Percentiles rank a stretch among this genome's conserved stretches.
Evolutionary conservation across 257 asterid species (phyloP).

Genomic region (Plectranthus barbatus): DNA sequence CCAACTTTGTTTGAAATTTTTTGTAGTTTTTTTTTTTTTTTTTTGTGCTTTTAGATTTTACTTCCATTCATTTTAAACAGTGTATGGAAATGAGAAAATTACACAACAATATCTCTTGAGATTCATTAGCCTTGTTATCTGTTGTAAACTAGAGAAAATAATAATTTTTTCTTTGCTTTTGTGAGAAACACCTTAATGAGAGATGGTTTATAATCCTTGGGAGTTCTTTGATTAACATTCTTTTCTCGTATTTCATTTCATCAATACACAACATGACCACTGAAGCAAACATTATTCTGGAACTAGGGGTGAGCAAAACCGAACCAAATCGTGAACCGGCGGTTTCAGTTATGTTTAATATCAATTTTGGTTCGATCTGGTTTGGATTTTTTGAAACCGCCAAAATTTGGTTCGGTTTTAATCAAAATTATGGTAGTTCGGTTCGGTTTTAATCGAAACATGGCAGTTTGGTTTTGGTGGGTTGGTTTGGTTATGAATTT

Average conservation of each 20-base stretch:
- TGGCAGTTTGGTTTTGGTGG: too few species aligned
- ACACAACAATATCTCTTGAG: constrained; percentile 1
- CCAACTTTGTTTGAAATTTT: constrained; percentile 22
- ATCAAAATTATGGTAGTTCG: too few species aligned
- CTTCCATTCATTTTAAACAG: background rate
- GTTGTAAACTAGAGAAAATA: constrained; percentile 20
- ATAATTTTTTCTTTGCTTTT: background rate
- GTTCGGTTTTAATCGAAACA: too few species aligned
- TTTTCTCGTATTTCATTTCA: background rate
- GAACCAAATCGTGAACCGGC: too few species aligned
- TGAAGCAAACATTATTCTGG: background rate
- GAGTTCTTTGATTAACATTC: background rate
- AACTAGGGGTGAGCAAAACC: too few species aligned
- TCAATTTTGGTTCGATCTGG: too few species aligned
- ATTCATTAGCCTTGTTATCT: constrained; percentile 2
- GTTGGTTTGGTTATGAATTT: too few species aligned
- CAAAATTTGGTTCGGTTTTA: too few species aligned
- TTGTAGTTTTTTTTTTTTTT: constrained; percentile 19
- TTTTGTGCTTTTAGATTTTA: constrained; percentile 8
- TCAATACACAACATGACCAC: background rate
- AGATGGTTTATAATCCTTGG: too few species aligned
- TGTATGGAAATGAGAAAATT: constrained; percentile 15
- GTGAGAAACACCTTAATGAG: background rate
- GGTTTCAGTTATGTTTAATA: too few species aligned
- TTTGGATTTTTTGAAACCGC: too few species aligned